Evolutionary conservation across 441 rosid genomes (phyloP).

Genomic region (Jatropha multifida): DNA sequence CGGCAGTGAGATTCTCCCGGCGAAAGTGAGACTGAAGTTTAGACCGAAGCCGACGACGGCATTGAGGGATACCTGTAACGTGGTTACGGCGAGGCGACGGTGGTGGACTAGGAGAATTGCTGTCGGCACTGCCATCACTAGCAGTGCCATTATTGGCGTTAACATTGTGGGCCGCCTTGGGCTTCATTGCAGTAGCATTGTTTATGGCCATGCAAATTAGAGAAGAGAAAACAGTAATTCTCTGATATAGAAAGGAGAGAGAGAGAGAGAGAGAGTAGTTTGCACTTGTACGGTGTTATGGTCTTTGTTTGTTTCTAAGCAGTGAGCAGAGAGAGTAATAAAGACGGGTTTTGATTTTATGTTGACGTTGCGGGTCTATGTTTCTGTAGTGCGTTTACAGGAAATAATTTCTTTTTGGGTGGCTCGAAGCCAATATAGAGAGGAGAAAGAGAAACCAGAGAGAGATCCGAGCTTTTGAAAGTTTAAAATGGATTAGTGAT

Average conservation of each 20-base stretch:
- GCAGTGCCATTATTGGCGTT: conserved; percentile 35
- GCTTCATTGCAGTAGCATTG: conserved; percentile 34
- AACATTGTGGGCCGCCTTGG: conserved; percentile 42
- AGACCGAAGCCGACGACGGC: conserved; percentile 55
- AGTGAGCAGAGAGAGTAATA: neutral
- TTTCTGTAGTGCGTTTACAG: neutral
- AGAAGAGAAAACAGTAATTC: neutral
- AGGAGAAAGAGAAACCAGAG: too few relatives aligned
- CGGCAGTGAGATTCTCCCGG: conserved; percentile 32
- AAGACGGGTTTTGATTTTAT: neutral
- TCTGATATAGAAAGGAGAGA: neutral
- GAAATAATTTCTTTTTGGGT: neutral
- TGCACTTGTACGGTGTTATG: neutral
- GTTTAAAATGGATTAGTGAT: neutral
- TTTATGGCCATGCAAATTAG: conserved; percentile 32
- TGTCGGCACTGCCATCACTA: conserved; percentile 34
- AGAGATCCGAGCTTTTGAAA: neutral
- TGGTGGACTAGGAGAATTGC: conserved; percentile 79
- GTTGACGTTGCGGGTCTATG: neutral
- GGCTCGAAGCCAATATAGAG: neutral
- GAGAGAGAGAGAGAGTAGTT: neutral
- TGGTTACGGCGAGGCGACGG: conserved; percentile 55
- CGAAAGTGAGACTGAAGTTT: conserved; percentile 49
- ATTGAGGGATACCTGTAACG: conserved; percentile 33
- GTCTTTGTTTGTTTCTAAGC: neutral